These are phyloP conservation scores for Ceratobasidium papillatum DNA, from an alignment of 1,284 basidiomycete genomes.

Conservation along the genomic window DNA sequence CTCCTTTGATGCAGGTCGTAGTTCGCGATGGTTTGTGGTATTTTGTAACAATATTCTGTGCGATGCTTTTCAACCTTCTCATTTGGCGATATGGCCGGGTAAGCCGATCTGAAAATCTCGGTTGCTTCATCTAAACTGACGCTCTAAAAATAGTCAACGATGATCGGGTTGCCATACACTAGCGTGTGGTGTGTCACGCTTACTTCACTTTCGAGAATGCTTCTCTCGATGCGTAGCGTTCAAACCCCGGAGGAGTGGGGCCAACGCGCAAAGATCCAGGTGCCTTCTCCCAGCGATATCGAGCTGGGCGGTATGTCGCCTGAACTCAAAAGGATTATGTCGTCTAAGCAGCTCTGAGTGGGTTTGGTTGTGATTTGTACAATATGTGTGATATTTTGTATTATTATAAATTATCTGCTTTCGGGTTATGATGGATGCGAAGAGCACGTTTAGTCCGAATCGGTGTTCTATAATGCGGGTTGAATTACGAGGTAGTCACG, in stretches of 20 bases:
- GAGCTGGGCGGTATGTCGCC: neutral
- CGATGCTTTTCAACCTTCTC: constrained; percentile 30
- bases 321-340: neutral
- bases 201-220: constrained; percentile 7
- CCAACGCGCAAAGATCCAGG: constrained; percentile 21
- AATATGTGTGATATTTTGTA: neutral
- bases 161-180: neutral
- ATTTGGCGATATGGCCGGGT: constrained; percentile 29
- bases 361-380: neutral
- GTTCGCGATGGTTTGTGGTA: constrained; percentile 22
- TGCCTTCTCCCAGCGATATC: neutral
- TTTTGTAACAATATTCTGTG: constrained; percentile 14
- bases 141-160: neutral
- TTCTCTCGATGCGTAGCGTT: constrained; percentile 12
- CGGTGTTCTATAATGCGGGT: too few relatives aligned
- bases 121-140: too few relatives aligned
- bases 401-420: neutral
- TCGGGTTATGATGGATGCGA: too few relatives aligned
- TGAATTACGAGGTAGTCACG: too few relatives aligned
- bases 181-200: constrained; percentile 9
- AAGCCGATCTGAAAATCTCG: neutral
- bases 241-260: constrained; percentile 33
- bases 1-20: constrained; percentile 13
- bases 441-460: too few relatives aligned
- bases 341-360: neutral